Base-by-base conservation (phyloP, 495 filamentous ascomycete genomes). In the Hypoxylon rickii region DNA sequence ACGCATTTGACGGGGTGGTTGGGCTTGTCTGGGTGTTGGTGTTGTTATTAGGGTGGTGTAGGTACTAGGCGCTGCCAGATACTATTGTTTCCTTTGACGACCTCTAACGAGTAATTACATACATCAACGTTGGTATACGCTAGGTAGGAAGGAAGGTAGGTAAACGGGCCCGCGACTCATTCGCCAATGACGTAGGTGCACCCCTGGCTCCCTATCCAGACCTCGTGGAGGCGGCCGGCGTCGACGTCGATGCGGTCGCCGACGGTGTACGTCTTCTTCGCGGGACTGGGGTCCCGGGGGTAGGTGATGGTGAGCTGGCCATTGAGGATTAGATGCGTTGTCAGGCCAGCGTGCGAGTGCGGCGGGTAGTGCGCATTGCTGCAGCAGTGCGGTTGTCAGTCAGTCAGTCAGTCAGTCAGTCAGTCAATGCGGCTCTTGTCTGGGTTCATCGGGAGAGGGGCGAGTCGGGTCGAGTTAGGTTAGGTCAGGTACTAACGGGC, bases 141-240 rank as follows among this genome's bases (percentile, higher is more conserved):
- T n/a, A n/a, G n/a, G n/a, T 12, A 7, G 3, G 32, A 7, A 36
- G 32, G 5, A 3, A 36, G 7, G n/a, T 10, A 36, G 3, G 32
- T 36, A 36, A 36, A 3, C 5, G 3, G 13, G 7, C 10, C 24
- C 13, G 33, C 7, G 4, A 12, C 24, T 74, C 67, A 90, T 67
- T 91, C 89, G 15, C 90, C 90, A 70, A 94, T 90, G 16, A 93
- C 87, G 76, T 90, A 91, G 32, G 88, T 90, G 72, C 90, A 95
- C 0, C 90, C 90, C 46, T 85, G 76, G 1, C 67, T 32, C 0
- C 90, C 89, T 58, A 92, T 84, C 90, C 89, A 94, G 15, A 94
- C 89, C 76, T 94, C 90, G 72, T 94, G 90, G 7, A 83, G 49
- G 36, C 83, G 80, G 0, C 79, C 77, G 1, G 87, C 86, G 6